These are phyloP conservation scores for Oryza coarctata DNA, from an alignment of 176 grass and related monocot genomes.

Conservation along the genomic window DNA sequence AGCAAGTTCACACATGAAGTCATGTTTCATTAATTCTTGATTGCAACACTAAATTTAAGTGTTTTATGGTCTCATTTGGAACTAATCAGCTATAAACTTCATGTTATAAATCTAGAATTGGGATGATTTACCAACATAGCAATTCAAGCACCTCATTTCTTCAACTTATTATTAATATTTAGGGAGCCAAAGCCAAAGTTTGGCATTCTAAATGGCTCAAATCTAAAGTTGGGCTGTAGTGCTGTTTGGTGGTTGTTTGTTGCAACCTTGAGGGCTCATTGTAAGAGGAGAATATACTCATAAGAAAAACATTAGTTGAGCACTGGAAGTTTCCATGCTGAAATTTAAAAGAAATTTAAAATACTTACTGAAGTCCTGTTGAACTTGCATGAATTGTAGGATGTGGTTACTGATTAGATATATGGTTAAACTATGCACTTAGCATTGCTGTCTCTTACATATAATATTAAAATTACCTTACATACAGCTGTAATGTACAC, in stretches of 20 bases:
- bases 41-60: neutral
- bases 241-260: neutral
- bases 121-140: neutral
- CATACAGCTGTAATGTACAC: neutral
- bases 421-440: neutral
- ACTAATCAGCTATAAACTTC: neutral
- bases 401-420: neutral
- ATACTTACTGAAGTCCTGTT: neutral
- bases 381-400: neutral
- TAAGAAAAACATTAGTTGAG: neutral
- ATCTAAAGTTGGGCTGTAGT: neutral
- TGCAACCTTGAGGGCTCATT: conserved; percentile 19
- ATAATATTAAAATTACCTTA: neutral
- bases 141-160: neutral
- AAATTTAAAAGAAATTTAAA: conserved; percentile 29
- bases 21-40: neutral
- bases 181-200: neutral
- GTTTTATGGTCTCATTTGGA: neutral
- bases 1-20: neutral
- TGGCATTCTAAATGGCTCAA: neutral
- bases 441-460: neutral
- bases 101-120: conserved; percentile 5
- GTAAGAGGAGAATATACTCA: neutral
- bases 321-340: neutral
- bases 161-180: neutral